phyloP scores from a whole-genome alignment of 176 grass and related monocot genomes.

The Bonia amplexicaulis region DNA sequence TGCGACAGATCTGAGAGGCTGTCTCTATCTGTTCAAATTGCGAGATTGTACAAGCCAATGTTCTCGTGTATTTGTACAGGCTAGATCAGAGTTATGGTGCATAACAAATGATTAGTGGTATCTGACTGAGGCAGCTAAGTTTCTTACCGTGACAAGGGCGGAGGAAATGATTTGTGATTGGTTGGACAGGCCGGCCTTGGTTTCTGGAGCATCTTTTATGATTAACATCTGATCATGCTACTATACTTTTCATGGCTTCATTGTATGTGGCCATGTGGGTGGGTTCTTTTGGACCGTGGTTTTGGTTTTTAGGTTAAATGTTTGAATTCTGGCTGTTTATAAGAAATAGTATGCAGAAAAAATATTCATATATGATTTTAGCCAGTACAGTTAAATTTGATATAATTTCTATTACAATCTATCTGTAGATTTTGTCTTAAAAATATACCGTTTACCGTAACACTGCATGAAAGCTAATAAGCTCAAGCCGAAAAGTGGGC shows the following conservation, averaged over 20 bases:
- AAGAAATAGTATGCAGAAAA: too few species aligned
- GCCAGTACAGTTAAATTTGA: too few species aligned
- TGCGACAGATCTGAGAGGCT: neutral
- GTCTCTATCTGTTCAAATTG: conserved; percentile 21
- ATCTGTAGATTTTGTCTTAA: too few species aligned
- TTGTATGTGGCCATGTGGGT: too few species aligned
- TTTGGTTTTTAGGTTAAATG: too few species aligned
- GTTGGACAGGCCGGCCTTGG: neutral
- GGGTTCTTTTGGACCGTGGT: too few species aligned
- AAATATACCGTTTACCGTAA: too few species aligned
- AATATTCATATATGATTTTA: too few species aligned
- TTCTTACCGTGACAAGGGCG: neutral
- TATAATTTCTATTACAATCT: too few species aligned
- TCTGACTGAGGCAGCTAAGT: conserved; percentile 2
- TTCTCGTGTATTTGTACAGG: conserved; percentile 41
- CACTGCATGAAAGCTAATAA: too few species aligned
- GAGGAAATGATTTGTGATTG: neutral
- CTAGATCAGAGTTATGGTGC: conserved; percentile 49
- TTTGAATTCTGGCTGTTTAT: too few species aligned
- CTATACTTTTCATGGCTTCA: neutral
- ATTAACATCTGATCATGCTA: conserved; percentile 24
- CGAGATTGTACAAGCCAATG: conserved; percentile 26
- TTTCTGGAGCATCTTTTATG: neutral
- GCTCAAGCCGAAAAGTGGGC: too few species aligned
- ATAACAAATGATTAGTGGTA: conserved; percentile 39